A percentile compares a stretch with the other conserved stretches of the same genome.
phyloP scores from a whole-genome alignment of 164 flowering plant genomes.

The grape (Vitis vinifera) region ASM3070453v1 NC_081815.1:11775501-11776000 shows the following conservation, averaged over 20 bases:
- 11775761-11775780: neutral
- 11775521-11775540: neutral
- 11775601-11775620: no score
- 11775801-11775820: neutral
- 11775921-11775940: neutral
- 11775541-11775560: no score
- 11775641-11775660: neutral
- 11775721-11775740: constrained; percentile 11
- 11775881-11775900: neutral
- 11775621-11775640: neutral
- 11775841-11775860: constrained; percentile 2
- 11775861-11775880: neutral
- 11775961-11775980: constrained; percentile 4
- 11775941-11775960: constrained; percentile 5
- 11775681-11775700: neutral
- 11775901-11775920: constrained; percentile 3
- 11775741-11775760: neutral
- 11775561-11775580: no score
- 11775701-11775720: constrained; percentile 1
- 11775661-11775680: neutral
- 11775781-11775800: neutral
- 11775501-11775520: neutral
- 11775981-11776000: constrained; percentile 1
- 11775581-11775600: no score
- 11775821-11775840: neutral